phyloP scores from a whole-genome alignment of 305 asterid genomes.

The Solanum aculeatissimum region DNA sequence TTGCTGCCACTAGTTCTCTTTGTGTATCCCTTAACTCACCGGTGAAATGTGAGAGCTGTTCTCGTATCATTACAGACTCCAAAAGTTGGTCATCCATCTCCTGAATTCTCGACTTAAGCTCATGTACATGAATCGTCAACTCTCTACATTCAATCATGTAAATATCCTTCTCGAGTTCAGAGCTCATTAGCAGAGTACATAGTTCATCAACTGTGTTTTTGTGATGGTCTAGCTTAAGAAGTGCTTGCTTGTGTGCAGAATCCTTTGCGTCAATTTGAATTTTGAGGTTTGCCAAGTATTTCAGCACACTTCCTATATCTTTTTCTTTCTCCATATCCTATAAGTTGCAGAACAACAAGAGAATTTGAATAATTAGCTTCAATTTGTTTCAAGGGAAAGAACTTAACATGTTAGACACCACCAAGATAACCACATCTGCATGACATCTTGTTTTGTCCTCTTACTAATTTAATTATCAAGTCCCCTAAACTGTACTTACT shows the following conservation, averaged over 20 bases:
- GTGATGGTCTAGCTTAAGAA: slow-evolving; percentile 31
- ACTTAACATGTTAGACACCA: neutral
- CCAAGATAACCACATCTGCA: neutral
- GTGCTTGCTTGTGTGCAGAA: slow-evolving; percentile 36
- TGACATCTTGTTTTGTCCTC: neutral
- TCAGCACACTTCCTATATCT: slow-evolving; percentile 20
- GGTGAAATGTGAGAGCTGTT: slow-evolving; percentile 11
- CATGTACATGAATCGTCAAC: slow-evolving; percentile 8
- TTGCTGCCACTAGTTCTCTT: slow-evolving; percentile 9
- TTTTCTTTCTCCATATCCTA: slow-evolving; percentile 23
- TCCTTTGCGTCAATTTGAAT: slow-evolving; percentile 47
- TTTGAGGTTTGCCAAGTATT: slow-evolving; percentile 31
- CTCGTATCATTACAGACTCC: slow-evolving; percentile 12
- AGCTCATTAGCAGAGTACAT: slow-evolving; percentile 19
- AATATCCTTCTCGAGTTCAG: slow-evolving; percentile 33
- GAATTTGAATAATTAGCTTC: neutral
- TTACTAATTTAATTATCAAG: neutral
- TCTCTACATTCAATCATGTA: slow-evolving; percentile 23
- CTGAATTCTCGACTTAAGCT: slow-evolving; percentile 26
- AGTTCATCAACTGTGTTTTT: slow-evolving; percentile 35
- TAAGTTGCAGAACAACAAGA: neutral
- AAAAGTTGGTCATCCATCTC: slow-evolving; percentile 7
- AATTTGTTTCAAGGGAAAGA: neutral
- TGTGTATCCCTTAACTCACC: slow-evolving; percentile 17
- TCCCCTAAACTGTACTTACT: neutral